These are phyloP conservation scores for Vitis hybrid DNA, from an alignment of 177 flowering plant species.

Conservation along the genomic window DNA sequence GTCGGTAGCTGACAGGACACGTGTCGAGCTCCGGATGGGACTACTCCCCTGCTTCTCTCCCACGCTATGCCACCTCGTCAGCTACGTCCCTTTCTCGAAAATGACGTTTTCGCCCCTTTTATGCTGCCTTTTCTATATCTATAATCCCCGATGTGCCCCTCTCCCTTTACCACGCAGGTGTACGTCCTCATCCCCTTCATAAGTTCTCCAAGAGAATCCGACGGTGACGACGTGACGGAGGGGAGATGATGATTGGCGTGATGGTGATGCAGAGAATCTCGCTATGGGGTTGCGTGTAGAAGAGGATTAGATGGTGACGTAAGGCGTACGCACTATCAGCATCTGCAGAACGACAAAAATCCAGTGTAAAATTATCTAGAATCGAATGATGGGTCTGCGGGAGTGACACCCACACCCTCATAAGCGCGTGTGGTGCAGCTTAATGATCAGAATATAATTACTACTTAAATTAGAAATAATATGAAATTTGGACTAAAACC, in stretches of 20 bases:
- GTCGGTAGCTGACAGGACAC: conserved; percentile 18
- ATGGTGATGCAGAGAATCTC: too few relatives aligned
- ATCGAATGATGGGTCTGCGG: not conserved
- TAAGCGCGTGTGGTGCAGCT: not conserved
- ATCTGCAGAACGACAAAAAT: conserved; percentile 21
- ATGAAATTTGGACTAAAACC: too few relatives aligned
- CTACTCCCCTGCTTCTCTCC: conserved; percentile 1
- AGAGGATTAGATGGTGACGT: conserved; percentile 22
- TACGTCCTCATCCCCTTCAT: too few relatives aligned
- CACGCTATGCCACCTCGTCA: conserved; percentile 8
- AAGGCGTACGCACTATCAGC: conserved; percentile 19
- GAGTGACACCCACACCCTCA: not conserved
- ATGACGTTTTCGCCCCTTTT: conserved; percentile 14
- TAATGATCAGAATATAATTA: not conserved
- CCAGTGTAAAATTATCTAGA: conserved; percentile 2
- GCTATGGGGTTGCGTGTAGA: conserved; percentile 14
- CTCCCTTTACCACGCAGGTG: not conserved
- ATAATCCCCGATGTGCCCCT: not conserved
- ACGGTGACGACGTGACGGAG: too few relatives aligned
- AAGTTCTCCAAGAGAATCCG: too few relatives aligned
- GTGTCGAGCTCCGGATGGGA: conserved; percentile 12
- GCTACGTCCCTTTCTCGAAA: conserved; percentile 11
- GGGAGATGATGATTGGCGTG: too few relatives aligned
- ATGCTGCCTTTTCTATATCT: not conserved
- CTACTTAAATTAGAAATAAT: too few relatives aligned